Evolutionary conservation across 371 early-diverging fungal species (phyloP).

Genomic region (Antonospora locustae): DNA sequence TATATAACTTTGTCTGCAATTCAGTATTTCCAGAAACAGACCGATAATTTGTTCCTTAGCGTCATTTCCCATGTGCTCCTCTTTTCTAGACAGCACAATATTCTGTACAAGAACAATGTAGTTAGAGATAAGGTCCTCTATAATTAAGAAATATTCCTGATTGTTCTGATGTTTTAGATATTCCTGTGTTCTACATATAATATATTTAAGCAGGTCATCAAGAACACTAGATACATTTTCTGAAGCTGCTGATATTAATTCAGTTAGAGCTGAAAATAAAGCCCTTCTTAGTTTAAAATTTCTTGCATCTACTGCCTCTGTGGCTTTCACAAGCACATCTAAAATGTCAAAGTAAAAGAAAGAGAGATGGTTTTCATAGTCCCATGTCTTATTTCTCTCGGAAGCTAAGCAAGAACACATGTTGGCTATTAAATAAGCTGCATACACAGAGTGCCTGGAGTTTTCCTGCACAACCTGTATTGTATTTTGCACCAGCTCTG

Average conservation of each 20-base stretch:
- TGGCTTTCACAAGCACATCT: slow-evolving; percentile 11
- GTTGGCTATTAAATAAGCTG: slow-evolving; percentile 33
- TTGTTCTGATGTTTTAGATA: slow-evolving; percentile 13
- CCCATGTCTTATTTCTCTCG: background rate
- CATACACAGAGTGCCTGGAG: slow-evolving; percentile 22
- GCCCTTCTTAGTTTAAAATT: slow-evolving; percentile 38
- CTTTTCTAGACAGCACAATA: slow-evolving; percentile 2
- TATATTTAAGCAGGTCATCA: slow-evolving; percentile 19
- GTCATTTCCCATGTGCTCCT: slow-evolving; percentile 3
- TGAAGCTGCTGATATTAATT: slow-evolving; percentile 18
- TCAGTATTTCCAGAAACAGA: slow-evolving; percentile 30
- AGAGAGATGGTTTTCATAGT: slow-evolving; percentile 10
- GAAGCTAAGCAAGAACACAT: slow-evolving; percentile 21
- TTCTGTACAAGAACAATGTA: slow-evolving; percentile 41
- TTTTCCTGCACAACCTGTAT: slow-evolving; percentile 12
- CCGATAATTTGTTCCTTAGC: slow-evolving; percentile 4
- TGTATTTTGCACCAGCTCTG: slow-evolving; percentile 18
- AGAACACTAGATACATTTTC: slow-evolving; percentile 9
- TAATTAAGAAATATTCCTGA: slow-evolving; percentile 18
- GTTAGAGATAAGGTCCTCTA: slow-evolving; percentile 46
- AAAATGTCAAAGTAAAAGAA: slow-evolving; percentile 35
- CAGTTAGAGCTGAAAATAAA: slow-evolving; percentile 34
- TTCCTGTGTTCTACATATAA: slow-evolving; percentile 18
- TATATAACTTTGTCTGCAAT: slow-evolving; percentile 1
- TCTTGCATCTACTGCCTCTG: slow-evolving; percentile 14